Evolutionary conservation across 768 basidiomycete species (phyloP).

Genomic region (Termitomyces sp.): DNA sequence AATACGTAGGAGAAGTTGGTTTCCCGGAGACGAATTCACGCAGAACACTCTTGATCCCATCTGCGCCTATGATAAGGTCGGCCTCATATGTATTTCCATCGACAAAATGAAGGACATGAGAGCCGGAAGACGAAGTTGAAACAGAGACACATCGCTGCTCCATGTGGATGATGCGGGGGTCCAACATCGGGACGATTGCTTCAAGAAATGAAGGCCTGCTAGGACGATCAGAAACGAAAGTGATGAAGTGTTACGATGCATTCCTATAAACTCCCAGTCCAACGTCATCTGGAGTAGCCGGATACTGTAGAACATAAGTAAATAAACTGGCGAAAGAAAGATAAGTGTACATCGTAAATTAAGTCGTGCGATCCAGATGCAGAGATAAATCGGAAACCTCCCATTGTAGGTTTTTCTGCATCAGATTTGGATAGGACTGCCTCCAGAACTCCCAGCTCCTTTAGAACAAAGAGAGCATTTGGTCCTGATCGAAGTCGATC

Average conservation of each 20-base stretch:
- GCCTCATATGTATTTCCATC: constrained; percentile 43
- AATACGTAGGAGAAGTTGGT: constrained; percentile 29
- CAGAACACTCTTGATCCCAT: constrained; percentile 46
- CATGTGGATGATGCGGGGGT: constrained; percentile 39
- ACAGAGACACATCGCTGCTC: constrained; percentile 43
- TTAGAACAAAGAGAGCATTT: constrained; percentile 43
- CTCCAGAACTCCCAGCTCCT: constrained; percentile 39
- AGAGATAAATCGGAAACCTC: constrained; percentile 35
- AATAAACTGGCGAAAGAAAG: background rate
- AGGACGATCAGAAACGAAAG: background rate
- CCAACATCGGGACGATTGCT: constrained; percentile 24
- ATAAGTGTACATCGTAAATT: constrained; percentile 38
- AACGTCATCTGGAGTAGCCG: constrained; percentile 24
- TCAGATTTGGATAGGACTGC: constrained; percentile 33
- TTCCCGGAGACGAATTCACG: constrained; percentile 28
- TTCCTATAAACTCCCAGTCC: constrained; percentile 35
- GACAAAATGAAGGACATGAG: constrained; percentile 36
- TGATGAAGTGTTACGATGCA: background rate
- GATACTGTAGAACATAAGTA: constrained; percentile 22
- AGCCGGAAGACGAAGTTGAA: constrained; percentile 18
- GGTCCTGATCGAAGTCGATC: constrained; percentile 28
- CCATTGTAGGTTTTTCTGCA: constrained; percentile 23
- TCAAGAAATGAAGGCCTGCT: constrained; percentile 18
- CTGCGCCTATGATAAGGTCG: constrained; percentile 21
- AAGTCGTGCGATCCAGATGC: constrained; percentile 39